Evolutionary conservation across 495 filamentous ascomycete species (phyloP), one percentile per base, ranked within the genome.

Genomic region (Aspergillus conjunctus): DNA sequence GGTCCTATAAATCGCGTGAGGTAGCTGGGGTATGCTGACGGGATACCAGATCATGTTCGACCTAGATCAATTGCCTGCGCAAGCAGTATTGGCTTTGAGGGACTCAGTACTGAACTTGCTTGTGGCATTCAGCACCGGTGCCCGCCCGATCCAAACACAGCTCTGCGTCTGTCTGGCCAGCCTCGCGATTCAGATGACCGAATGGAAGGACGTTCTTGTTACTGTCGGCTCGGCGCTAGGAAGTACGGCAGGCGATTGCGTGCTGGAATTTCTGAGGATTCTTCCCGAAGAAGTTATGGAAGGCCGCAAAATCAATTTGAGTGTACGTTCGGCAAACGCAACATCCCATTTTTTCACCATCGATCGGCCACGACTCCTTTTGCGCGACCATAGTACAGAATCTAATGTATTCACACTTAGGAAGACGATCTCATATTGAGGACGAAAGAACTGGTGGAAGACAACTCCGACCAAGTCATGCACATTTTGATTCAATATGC

Each of bases 271-370:
- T 74, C 81, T 99, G 56, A 92, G 87, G 70, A 92, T 99, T 67
- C 85, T 99, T 49, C 94, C 94, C 18, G 94, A 99, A 81, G 94
- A 99, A 83, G 95, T 99, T 72, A 98, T 91, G 51, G 94, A 98
- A 81, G 94, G 95, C 75, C 91, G 94, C 75, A 98, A 97, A 80
- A 96, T 98, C 83, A 95, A 91, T 82, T 83, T 99, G 76, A 91
- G 90, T 81, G 93, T 97, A 93, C 79, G 92, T 92, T 79, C 76
- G 83, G 82, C 79, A 82, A 81, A 74, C 56, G 57, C 64, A 61
- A 54, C 60, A 65, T 58, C 56, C 61, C 62, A 60, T 60, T 11
- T 63, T 51, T 59, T 17, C 62, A 64, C 60, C 57, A 51, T 26
- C 62, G 61, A 62, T 59, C 55, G 61, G 56, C 63, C 56, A 61